Evolutionary conservation across 2,329 filamentous ascomycete genomes (phyloP).

Genomic region (Ramularia collo-cygni): DNA sequence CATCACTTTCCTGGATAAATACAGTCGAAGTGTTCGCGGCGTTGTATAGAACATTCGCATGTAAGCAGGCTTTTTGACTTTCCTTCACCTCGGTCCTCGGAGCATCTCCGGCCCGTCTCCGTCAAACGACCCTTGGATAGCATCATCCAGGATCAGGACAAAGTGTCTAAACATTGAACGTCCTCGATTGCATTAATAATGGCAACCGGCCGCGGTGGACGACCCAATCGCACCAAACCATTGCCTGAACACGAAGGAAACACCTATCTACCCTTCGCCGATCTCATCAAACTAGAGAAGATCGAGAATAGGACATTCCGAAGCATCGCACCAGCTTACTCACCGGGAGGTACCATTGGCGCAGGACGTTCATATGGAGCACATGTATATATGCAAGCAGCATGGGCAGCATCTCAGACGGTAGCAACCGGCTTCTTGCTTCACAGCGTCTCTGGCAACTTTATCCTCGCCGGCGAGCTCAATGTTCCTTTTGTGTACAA

Average conservation of each 20-base stretch:
- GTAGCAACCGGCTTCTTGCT: conserved; percentile 45
- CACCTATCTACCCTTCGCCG: conserved; percentile 33
- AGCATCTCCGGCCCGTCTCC: no score
- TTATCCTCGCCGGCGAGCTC: conserved; percentile 42
- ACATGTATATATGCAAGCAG: conserved; percentile 52
- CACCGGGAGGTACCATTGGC: conserved; percentile 32
- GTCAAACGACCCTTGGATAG: no score
- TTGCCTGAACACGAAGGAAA: conserved; percentile 22
- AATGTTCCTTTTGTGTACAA: conserved; percentile 46
- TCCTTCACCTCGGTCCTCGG: no score
- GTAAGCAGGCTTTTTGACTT: no score
- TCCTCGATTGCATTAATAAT: no score
- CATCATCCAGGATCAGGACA: no score
- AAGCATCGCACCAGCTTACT: conserved; percentile 36
- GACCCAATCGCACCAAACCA: conserved; percentile 6
- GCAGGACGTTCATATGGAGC: conserved; percentile 46
- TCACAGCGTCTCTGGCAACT: conserved; percentile 49
- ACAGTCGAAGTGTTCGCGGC: no score
- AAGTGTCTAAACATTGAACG: no score
- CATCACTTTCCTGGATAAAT: no score
- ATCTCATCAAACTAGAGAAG: conserved; percentile 36
- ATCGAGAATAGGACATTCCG: conserved; percentile 36
- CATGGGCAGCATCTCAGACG: conserved; percentile 51
- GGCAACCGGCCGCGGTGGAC: conserved; percentile 13
- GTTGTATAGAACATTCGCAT: no score